Conservation (phyloP, 345 rosid genomes). For the Melastoma malabathricum region DNA sequence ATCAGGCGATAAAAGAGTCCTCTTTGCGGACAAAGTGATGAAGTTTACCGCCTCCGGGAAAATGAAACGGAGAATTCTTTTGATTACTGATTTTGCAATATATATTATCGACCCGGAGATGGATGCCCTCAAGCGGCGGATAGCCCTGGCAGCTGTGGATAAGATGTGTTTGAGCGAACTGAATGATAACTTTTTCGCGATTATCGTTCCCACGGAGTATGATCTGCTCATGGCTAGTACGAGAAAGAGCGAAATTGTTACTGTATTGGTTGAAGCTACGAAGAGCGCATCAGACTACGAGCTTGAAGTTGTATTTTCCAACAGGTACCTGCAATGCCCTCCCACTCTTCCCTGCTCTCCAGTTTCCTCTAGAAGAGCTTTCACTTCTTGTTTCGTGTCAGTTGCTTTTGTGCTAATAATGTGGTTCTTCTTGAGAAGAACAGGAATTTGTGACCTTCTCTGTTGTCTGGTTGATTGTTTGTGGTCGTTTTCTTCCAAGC, state of each 20-base stretch:
- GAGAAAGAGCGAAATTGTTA: constrained; percentile 78
- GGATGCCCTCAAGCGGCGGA: constrained; percentile 62
- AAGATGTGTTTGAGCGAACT: constrained; percentile 72
- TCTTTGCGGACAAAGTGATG: constrained; percentile 84
- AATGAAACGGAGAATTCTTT: constrained; percentile 64
- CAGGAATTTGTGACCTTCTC: too few relatives aligned
- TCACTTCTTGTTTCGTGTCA: too few relatives aligned
- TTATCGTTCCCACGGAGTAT: constrained; percentile 82
- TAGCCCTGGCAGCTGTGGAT: constrained; percentile 73
- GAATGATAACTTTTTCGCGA: constrained; percentile 74
- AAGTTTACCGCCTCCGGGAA: constrained; percentile 82
- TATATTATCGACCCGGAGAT: constrained; percentile 74
- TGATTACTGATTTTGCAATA: constrained; percentile 62
- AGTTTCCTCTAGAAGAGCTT: too few relatives aligned
- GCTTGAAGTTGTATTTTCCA: constrained; percentile 69
- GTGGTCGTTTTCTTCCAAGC: too few relatives aligned
- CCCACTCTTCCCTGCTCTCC: background rate
- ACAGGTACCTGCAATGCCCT: constrained; percentile 34
- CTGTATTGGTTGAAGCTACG: constrained; percentile 66
- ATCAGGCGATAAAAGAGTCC: constrained; percentile 58
- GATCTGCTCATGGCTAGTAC: constrained; percentile 91
- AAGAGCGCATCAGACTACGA: constrained; percentile 67
- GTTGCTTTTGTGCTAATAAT: too few relatives aligned
- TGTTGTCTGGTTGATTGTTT: too few relatives aligned
- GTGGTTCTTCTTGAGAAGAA: too few relatives aligned